Evolutionary conservation across 2,329 filamentous ascomycete genomes (phyloP).

Genomic region (Aspergillus cejpii): DNA sequence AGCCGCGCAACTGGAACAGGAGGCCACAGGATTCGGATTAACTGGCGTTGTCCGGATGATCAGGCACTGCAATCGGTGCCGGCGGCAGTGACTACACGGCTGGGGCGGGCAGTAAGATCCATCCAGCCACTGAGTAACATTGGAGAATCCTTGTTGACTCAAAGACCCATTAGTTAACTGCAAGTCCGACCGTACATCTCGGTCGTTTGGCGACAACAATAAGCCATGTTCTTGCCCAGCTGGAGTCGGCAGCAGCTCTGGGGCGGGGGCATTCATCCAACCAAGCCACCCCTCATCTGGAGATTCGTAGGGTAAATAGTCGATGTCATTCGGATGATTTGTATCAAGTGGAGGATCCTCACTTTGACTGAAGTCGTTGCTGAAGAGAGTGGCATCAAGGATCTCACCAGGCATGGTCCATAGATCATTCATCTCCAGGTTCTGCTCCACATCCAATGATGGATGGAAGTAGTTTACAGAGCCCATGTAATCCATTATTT

Average conservation of each 20-base stretch:
- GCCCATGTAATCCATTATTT: neutral
- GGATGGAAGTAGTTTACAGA: neutral
- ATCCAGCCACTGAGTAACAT: slow-evolving; percentile 33
- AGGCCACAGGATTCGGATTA: slow-evolving; percentile 46
- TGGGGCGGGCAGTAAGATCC: slow-evolving; percentile 40
- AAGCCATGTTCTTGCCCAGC: neutral
- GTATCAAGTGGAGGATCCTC: neutral
- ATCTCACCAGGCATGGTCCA: neutral
- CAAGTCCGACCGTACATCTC: neutral
- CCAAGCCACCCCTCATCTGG: neutral
- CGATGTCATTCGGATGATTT: neutral
- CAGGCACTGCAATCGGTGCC: slow-evolving; percentile 44
- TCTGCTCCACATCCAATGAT: no score
- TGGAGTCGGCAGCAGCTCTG: neutral
- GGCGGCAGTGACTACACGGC: slow-evolving; percentile 44
- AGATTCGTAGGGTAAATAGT: neutral
- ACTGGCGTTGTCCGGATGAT: slow-evolving; percentile 43
- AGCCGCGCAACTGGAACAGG: slow-evolving; percentile 48
- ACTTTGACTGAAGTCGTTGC: neutral
- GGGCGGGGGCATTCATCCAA: neutral
- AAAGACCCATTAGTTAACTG: neutral
- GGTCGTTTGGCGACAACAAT: neutral
- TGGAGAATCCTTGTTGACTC: slow-evolving; percentile 7
- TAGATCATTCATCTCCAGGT: no score
- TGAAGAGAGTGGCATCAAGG: neutral